Evolutionary conservation across 169 alveolate genomes (phyloP).

Genomic region (Toxoplasma gondii): DNA sequence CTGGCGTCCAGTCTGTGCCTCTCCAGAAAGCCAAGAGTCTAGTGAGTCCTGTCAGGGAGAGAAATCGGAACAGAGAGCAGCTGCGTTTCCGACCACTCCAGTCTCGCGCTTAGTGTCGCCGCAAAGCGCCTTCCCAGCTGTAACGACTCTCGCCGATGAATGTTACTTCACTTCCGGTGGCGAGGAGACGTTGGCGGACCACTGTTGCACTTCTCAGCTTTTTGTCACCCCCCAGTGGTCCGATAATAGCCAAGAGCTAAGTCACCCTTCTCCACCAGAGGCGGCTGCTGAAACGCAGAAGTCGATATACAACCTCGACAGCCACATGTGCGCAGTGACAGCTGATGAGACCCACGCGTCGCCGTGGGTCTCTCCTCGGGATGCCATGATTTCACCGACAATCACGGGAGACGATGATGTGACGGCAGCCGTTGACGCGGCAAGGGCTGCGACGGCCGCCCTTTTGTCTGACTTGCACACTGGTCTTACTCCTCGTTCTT

Average conservation of each 20-base stretch:
- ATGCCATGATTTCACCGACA: background rate
- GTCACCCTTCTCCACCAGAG: background rate
- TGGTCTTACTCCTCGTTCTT: background rate
- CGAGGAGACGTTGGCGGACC: background rate
- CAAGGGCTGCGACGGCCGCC: background rate
- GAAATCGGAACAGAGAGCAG: too few relatives aligned
- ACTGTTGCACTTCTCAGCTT: background rate
- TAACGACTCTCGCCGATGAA: background rate
- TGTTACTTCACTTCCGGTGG: background rate
- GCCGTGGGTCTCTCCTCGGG: background rate
- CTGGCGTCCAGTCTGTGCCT: too few relatives aligned
- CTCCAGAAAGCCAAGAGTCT: too few relatives aligned
- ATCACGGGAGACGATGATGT: background rate
- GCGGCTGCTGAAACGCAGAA: background rate
- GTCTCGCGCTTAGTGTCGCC: too few relatives aligned
- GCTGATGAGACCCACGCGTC: background rate
- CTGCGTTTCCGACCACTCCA: too few relatives aligned
- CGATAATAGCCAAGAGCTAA: background rate
- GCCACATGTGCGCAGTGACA: too few relatives aligned
- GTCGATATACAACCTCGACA: background rate
- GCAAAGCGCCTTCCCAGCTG: too few relatives aligned
- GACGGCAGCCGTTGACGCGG: background rate
- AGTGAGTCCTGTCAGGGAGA: too few relatives aligned
- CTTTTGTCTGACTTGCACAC: background rate
- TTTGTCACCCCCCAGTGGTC: background rate